Conservation (phyloP, 768 basidiomycete species). For the Lentinula aciculospora region DNA sequence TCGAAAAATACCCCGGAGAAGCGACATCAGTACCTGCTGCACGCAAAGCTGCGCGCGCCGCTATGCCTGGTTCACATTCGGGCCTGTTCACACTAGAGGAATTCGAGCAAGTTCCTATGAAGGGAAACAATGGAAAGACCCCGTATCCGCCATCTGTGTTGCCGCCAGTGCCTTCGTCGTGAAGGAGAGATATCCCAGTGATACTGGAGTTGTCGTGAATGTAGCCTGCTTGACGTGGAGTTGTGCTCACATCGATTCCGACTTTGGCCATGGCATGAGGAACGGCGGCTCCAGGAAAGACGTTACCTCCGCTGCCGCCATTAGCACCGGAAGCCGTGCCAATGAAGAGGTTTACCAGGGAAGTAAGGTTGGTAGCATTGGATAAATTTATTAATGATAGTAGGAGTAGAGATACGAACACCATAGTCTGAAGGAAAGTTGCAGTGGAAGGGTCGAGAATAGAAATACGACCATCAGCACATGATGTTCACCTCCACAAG, state of each 20-base stretch:
- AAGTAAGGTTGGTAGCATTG: slow-evolving; percentile 27
- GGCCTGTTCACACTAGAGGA: slow-evolving; percentile 18
- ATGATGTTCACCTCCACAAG: neutral
- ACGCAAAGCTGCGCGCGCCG: slow-evolving; percentile 33
- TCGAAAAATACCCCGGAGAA: slow-evolving; percentile 43
- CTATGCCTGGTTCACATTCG: slow-evolving; percentile 34
- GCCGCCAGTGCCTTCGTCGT: slow-evolving; percentile 51
- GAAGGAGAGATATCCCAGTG: slow-evolving; percentile 41
- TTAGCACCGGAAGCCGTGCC: slow-evolving; percentile 41
- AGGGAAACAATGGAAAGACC: slow-evolving; percentile 45
- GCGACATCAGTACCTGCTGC: slow-evolving; percentile 40
- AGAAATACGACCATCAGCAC: neutral
- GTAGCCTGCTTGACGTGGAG: slow-evolving; percentile 47
- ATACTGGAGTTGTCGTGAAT: slow-evolving; percentile 38
- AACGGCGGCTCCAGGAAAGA: slow-evolving; percentile 41
- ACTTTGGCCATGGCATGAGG: slow-evolving; percentile 53
- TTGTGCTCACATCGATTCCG: slow-evolving; percentile 44
- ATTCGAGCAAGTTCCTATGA: slow-evolving; percentile 11
- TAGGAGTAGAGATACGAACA: neutral
- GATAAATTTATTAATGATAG: neutral
- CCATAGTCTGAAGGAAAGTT: neutral
- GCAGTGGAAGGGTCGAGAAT: neutral
- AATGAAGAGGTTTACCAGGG: slow-evolving; percentile 47
- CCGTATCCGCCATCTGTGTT: slow-evolving; percentile 45
- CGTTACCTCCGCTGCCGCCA: slow-evolving; percentile 42